These are phyloP conservation scores for Cichorium intybus DNA, from an alignment of 140 eudicot species.

Conservation along the genomic window DNA sequence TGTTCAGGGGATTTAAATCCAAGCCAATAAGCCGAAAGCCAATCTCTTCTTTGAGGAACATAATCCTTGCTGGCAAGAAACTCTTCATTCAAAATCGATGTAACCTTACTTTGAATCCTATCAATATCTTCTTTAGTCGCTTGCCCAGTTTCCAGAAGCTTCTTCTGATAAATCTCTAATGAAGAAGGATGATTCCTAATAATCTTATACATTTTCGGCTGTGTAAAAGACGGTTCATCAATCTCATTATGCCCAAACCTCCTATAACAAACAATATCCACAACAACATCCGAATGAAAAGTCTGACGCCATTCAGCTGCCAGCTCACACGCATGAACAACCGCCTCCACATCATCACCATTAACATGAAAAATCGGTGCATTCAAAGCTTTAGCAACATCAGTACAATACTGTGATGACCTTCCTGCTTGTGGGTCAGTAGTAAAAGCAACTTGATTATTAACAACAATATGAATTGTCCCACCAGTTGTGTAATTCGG, in stretches of 20 bases:
- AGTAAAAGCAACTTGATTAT: slow-evolving; percentile 95
- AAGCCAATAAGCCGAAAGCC: slow-evolving; percentile 98
- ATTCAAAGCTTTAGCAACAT: slow-evolving; percentile 92
- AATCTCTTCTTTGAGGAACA: slow-evolving; percentile 80
- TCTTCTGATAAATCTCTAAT: slow-evolving; percentile 73
- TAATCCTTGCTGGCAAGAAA: slow-evolving; percentile 91
- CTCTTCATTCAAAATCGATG: slow-evolving; percentile 81
- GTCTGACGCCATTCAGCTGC: slow-evolving; percentile 99
- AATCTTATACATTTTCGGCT: slow-evolving; percentile 95
- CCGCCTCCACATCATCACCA: slow-evolving; percentile 97
- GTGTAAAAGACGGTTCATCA: slow-evolving; percentile 97
- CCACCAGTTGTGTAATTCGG: slow-evolving; percentile 98
- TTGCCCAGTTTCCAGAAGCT: slow-evolving; percentile 77
- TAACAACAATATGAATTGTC: slow-evolving; percentile 86
- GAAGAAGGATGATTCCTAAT: slow-evolving; percentile 89
- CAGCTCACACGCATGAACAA: slow-evolving; percentile 93
- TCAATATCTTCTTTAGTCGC: slow-evolving; percentile 78
- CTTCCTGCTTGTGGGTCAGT: slow-evolving; percentile 93
- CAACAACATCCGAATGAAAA: slow-evolving; percentile 93
- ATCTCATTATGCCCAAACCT: slow-evolving; percentile 98
- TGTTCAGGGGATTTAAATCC: slow-evolving; percentile 97
- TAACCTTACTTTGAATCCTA: slow-evolving; percentile 67
- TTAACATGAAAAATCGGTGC: slow-evolving; percentile 96
- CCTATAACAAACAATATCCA: slow-evolving; percentile 91
- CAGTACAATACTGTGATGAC: slow-evolving; percentile 96